phyloP scores from a whole-genome alignment of 768 basidiomycete genomes.

The Exsudoporus frostii region DNA sequence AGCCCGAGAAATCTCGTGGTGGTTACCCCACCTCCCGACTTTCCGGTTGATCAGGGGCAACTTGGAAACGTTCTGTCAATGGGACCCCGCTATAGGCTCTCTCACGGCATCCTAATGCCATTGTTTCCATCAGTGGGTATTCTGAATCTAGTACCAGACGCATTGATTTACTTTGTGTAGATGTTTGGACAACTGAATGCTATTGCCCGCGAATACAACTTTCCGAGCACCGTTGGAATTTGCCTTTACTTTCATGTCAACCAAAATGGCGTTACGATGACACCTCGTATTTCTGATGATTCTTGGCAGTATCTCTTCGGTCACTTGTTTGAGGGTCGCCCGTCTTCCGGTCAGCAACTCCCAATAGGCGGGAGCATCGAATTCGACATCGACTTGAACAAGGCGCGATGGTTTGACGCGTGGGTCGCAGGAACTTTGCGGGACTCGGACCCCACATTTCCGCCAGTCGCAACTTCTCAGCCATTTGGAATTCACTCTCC shows the following conservation, averaged over 20 bases:
- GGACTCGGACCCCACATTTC: slow-evolving; percentile 39
- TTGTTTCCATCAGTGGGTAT: slow-evolving; percentile 63
- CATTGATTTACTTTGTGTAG: slow-evolving; percentile 35
- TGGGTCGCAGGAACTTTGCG: slow-evolving; percentile 62
- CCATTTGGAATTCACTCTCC: slow-evolving; percentile 40
- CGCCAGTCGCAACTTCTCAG: slow-evolving; percentile 37
- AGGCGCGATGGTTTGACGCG: slow-evolving; percentile 74
- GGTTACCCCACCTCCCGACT: slow-evolving; percentile 59
- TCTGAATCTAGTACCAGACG: background rate
- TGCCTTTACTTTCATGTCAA: slow-evolving; percentile 72
- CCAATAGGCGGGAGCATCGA: slow-evolving; percentile 79
- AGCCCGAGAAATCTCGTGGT: slow-evolving; percentile 56
- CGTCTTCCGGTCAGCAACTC: slow-evolving; percentile 35
- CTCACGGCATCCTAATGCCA: slow-evolving; percentile 72
- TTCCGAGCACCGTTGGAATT: slow-evolving; percentile 73
- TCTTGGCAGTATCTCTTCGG: slow-evolving; percentile 73
- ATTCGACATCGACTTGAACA: slow-evolving; percentile 77
- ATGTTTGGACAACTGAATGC: slow-evolving; percentile 74
- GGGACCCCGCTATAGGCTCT: slow-evolving; percentile 57
- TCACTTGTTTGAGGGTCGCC: slow-evolving; percentile 49
- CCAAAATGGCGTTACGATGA: slow-evolving; percentile 52
- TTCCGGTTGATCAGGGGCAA: slow-evolving; percentile 56
- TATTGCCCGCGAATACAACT: slow-evolving; percentile 78
- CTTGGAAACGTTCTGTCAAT: slow-evolving; percentile 56
- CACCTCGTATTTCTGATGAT: slow-evolving; percentile 76